Evolutionary conservation across 805 yeast genomes (phyloP).

Genomic region (Candida ortonii): DNA sequence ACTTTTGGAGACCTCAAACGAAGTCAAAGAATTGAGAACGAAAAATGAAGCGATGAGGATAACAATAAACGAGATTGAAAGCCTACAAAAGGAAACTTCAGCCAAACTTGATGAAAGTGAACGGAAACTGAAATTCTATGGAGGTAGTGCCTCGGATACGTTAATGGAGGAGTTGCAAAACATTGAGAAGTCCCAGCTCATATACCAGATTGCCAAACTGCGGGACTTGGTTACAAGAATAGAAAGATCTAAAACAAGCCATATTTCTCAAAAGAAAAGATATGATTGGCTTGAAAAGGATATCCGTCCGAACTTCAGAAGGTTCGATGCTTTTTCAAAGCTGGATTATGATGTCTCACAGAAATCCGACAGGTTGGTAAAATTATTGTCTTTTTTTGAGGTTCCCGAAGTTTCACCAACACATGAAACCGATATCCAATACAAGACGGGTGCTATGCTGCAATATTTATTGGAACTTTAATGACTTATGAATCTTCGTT

Average conservation of each 20-base stretch:
- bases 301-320: not conserved
- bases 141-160: slow-evolving; percentile 10
- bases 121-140: slow-evolving; percentile 8
- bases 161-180: slow-evolving; percentile 12
- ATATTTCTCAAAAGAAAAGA: not conserved
- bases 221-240: slow-evolving; percentile 12
- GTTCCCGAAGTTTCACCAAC: not conserved
- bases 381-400: no score
- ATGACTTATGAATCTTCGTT: not conserved
- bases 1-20: slow-evolving; percentile 19
- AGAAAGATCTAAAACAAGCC: not conserved
- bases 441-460: no score
- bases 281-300: slow-evolving; percentile 9
- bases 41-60: slow-evolving; percentile 22
- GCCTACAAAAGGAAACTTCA: slow-evolving; percentile 2
- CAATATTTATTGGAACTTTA: not conserved
- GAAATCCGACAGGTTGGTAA: no score
- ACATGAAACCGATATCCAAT: not conserved
- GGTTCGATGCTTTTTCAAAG: no score
- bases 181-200: slow-evolving; percentile 11
- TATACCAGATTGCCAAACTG: slow-evolving; percentile 14
- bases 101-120: slow-evolving; percentile 8
- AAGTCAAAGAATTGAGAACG: slow-evolving; percentile 25
- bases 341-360: no score
- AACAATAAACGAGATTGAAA: slow-evolving; percentile 16